phyloP scores from a whole-genome alignment of 2,329 filamentous ascomycete genomes.

The Fusarium liriodendri region DNA sequence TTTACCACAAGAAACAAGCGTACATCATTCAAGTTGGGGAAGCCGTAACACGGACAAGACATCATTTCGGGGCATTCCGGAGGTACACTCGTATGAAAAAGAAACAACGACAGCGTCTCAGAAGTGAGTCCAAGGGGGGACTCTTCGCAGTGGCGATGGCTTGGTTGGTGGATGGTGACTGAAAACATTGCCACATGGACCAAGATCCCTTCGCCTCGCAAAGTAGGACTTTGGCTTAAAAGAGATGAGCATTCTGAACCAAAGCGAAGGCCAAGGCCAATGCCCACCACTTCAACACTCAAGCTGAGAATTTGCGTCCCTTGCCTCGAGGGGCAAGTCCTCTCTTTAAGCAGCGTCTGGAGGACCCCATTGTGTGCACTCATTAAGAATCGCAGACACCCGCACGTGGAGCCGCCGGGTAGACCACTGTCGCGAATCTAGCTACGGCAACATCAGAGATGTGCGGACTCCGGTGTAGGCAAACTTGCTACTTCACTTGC shows the following conservation, averaged over 20 bases:
- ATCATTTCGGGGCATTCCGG: slow-evolving; percentile 18
- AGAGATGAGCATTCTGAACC: neutral
- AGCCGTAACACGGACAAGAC: neutral
- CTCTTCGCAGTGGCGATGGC: neutral
- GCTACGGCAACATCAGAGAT: neutral
- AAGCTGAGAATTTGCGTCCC: neutral
- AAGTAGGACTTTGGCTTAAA: neutral
- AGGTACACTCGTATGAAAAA: slow-evolving; percentile 2
- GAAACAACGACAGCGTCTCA: slow-evolving; percentile 6
- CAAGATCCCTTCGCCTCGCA: neutral
- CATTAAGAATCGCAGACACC: neutral
- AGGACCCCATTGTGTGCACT: neutral
- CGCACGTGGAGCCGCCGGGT: neutral
- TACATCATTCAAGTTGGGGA: neutral
- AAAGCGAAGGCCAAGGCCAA: neutral
- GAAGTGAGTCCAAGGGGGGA: neutral
- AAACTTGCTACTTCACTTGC: slow-evolving; percentile 2
- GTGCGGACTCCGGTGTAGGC: neutral
- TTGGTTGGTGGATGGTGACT: slow-evolving; percentile 1
- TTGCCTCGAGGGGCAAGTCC: neutral
- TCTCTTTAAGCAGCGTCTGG: neutral
- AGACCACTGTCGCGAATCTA: neutral
- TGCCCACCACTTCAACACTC: neutral
- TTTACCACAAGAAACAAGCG: neutral
- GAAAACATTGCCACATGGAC: slow-evolving; percentile 1